Base-by-base conservation (phyloP, 2,329 filamentous ascomycete genomes). In the Balansia obtecta region DNA sequence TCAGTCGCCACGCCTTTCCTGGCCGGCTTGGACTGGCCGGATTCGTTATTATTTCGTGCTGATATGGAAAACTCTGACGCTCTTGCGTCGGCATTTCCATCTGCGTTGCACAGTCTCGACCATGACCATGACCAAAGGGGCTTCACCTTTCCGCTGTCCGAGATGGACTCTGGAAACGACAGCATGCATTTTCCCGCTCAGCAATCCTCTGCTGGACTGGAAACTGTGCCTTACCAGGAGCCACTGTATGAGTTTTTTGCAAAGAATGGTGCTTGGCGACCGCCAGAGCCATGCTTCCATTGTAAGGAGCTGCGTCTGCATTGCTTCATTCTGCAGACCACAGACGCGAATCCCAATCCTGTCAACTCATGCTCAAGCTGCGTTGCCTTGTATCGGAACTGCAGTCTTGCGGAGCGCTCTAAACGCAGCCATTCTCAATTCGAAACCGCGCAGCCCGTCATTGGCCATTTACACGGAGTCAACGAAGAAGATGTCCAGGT, bases 391-490 rank as follows among this genome's bases (percentile, higher is more conserved):
- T 75, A 73, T 50, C 63, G 72, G 1, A 70, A 74, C 52, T 76
- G 73, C 56, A 75, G 73, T 47, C 61, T 75, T 5, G 67, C 72
- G 1, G 68, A 56, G 52, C 51, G 64, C 12, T 63, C 66, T 16
- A 76, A 76, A 54, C 66, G 73, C 9, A 62, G 67, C 2, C 65
- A 71, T 0, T 71, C 67, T 0, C 58, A 63, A 2, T 76, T 75
- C 54, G 73, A 76, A 57, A 74, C 72, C 0, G 56, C 65, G 0
- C 57, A 64, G 10, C 73, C 73, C 0, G 72, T 75, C 10, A 66
- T 75, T 22, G 71, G 72, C 2, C 69, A 71, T 49, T 63, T 75
- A 0, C 73, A 76, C 41, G 73, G 73, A 1, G 65, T 76, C 4
- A 65, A 63, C 16, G 73, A 76, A 61, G 56, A 66, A 39, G 58